Evolutionary conservation across 1,139 yeast species (phyloP), one percentile per base, ranked within the genome.

Genomic region (Pneumocystis murina): DNA sequence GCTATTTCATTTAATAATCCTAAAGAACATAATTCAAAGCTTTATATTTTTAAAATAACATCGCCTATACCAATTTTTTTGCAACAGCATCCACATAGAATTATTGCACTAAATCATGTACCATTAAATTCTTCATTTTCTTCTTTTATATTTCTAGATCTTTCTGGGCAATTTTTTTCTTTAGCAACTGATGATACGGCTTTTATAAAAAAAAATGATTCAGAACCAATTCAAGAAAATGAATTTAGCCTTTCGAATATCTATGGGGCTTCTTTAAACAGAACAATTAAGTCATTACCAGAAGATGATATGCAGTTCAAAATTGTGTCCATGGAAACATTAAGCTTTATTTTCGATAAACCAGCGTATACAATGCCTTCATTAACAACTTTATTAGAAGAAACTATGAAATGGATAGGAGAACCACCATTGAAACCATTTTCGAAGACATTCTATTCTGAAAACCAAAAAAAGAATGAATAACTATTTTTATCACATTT

Each of bases 301-400:
- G 60, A 58, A 14, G 60, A 58, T 58, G 60, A 58, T 16, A n/a
- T 40, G 17, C 17, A 6, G 8, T 38, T 30, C 14, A 58, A 38
- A 38, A 24, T 14, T 10, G 30, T 58, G n/a, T 38, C 41, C n/a
- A 40, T 12, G 12, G 39, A 58, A 38, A 33, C 43, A 28, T 30
- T 58, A 10, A 20, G 43, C 14, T 16, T 40, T 38, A 28, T 58
- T 38, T 58, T 17, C 7, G 60, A 58, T 20, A 58, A 28, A 38
- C 60, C 60, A 12, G 28, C 39, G 2, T 58, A 58, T 58, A 40
- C 60, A 58, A 58, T 58, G 60, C 43, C 60, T 12, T 58, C 60
- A 30, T 58, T 58, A 24, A 20, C 17, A 38, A 24, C 16, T 3
- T 38, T 58, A 24, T 58, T 58, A 38, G 60, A 38, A 20, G 60